phyloP scores from a whole-genome alignment of 768 basidiomycete species.

The Rhodotorula babjevae region DNA sequence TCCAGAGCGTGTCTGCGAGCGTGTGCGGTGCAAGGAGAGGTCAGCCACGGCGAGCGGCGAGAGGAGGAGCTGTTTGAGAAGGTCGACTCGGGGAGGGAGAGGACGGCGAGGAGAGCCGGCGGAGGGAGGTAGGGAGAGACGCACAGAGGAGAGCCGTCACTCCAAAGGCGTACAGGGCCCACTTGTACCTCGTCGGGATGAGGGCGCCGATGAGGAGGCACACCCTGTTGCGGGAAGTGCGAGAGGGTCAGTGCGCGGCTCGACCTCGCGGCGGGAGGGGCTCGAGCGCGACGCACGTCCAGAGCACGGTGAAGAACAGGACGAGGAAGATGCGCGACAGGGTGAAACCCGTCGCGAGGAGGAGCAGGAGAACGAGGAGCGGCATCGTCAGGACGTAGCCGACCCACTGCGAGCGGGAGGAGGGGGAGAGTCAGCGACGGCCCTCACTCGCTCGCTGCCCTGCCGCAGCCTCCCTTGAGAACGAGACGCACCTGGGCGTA shows the following conservation, averaged over 20 bases:
- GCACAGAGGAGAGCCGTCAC: not conserved
- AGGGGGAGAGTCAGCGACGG: not conserved
- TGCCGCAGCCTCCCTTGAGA: no score
- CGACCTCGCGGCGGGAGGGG: not conserved
- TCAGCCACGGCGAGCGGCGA: not conserved
- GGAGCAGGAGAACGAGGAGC: conserved; percentile 26
- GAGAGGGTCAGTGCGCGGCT: no score
- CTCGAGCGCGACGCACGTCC: not conserved
- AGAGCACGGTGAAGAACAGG: conserved; percentile 10
- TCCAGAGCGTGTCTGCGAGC: conserved; percentile 1
- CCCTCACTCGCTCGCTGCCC: no score
- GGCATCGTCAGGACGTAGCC: conserved; percentile 8
- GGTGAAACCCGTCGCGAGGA: conserved; percentile 13
- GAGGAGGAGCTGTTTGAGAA: not conserved
- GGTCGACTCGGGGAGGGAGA: no score
- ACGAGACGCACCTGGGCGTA: conserved; percentile 8
- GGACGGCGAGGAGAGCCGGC: not conserved
- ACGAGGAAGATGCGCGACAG: conserved; percentile 25
- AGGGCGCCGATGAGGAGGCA: conserved; percentile 19
- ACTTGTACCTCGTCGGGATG: conserved; percentile 17
- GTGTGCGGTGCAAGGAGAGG: not conserved
- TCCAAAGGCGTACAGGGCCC: not conserved
- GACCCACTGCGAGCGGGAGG: not conserved
- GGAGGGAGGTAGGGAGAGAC: not conserved
- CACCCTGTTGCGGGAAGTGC: not conserved